Conservation (phyloP, 225 moss, liverwort and hornwort genomes). For the Pleurozium schreberi region DNA sequence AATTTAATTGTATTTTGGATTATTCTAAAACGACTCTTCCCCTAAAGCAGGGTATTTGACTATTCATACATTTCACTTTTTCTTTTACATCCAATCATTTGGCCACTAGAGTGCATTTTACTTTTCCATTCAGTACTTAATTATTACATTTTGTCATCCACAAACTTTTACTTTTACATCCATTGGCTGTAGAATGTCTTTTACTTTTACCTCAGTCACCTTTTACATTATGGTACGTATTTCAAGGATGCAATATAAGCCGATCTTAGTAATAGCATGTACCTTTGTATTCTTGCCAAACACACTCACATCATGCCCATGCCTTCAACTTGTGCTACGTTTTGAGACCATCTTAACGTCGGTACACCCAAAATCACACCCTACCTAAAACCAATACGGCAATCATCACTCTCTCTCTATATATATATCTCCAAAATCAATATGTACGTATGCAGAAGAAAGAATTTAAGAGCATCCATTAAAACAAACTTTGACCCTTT, state of each 20-base stretch:
- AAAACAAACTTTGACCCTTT: background rate
- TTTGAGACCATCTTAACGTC: background rate
- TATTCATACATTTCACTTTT: background rate
- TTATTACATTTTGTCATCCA: too few relatives aligned
- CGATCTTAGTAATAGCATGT: background rate
- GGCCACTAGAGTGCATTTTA: background rate
- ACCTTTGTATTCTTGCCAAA: background rate
- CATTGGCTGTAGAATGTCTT: background rate
- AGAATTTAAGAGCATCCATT: background rate
- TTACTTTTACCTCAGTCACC: background rate
- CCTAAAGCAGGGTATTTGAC: too few relatives aligned
- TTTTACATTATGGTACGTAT: background rate
- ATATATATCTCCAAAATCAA: background rate
- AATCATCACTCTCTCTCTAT: background rate
- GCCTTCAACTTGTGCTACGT: background rate
- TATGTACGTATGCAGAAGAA: background rate
- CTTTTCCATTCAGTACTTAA: too few relatives aligned
- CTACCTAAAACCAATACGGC: accelerated
- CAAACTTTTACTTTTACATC: background rate
- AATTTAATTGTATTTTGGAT: too few relatives aligned
- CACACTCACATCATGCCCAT: too few relatives aligned
- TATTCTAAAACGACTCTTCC: too few relatives aligned
- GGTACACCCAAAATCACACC: background rate
- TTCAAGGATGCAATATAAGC: background rate
- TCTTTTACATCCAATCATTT: background rate